Base-by-base conservation (phyloP, 768 basidiomycete species). In the Mrakia blollopis region DNA sequence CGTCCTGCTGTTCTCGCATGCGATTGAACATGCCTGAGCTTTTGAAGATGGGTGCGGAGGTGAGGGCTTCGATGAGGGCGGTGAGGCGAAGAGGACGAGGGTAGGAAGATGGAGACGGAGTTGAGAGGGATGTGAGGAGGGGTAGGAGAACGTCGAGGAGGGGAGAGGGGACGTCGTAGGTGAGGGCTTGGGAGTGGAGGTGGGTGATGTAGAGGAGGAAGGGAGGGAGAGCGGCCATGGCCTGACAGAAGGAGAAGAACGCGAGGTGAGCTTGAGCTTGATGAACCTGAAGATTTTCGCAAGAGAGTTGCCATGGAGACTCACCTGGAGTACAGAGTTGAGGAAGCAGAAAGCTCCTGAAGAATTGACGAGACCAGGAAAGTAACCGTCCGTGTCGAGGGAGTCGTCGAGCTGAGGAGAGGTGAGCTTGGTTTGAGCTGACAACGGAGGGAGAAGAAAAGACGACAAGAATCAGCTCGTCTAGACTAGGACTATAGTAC, bases 321-420 rank as follows among this genome's bases (percentile, higher is more conserved):
- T 41, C 6, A 78, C 77, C 61, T 77, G 76, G 18, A 77, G 63
- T 21, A 78, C 62, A 1, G 77, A 70, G 52, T 78, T 78, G 39
- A 78, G 72, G 47, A 73, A 78, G 73, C 77, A 78, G 41, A 78
- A 78, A 5, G 77, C 73, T 21, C 77, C 77, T 8, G 67, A 71
- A 28, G 73, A 74, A 63, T 78, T 78, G 73, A 78, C 73, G 67
- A 78, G 54, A 16, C 77, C 77, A 13, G 77, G 67, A 52, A 32
- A 76, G 68, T 50, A n/a, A 16, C 73, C 63, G 28, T 50, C 30
- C 30, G 35, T 28, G 11, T 57, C 35, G 23, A 60, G 52, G 69
- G 69, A 50, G 41, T 21, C 2, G 69, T 71, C 69, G 41, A 32
- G 16, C 25, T 44, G 41, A 28, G 25, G 69, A 13, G 16, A n/a